These are phyloP conservation scores for Amesomyces nigricolor DNA, from an alignment of 2,329 filamentous ascomycete species.

Conservation along the genomic window DNA sequence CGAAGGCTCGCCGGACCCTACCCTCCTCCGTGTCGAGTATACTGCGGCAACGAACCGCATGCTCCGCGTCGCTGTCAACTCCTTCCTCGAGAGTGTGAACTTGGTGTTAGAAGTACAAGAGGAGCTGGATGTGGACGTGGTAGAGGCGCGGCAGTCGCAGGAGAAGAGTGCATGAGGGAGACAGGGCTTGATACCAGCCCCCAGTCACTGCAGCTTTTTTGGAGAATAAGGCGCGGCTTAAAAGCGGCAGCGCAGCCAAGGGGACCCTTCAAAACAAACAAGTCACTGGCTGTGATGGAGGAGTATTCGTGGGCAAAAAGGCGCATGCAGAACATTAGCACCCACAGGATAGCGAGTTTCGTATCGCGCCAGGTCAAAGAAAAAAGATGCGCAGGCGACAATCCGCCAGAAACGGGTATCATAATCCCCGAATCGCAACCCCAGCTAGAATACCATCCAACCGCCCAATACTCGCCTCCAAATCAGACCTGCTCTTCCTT, in stretches of 20 bases:
- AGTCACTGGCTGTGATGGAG: no score
- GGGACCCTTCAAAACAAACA: no score
- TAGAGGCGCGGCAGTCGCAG: conserved; percentile 38
- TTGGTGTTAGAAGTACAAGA: conserved; percentile 86
- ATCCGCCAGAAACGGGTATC: neutral
- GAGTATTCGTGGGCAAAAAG: neutral
- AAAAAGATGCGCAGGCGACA: no score
- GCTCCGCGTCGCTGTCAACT: conserved; percentile 92
- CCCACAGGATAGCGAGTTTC: neutral
- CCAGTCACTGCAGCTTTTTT: no score
- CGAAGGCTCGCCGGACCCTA: conserved; percentile 27
- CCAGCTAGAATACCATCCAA: neutral
- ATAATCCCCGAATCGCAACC: neutral
- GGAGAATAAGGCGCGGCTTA: neutral
- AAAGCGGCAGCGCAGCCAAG: neutral
- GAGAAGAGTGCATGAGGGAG: conserved; percentile 8
- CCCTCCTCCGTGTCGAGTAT: conserved; percentile 68
- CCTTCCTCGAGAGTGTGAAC: conserved; percentile 85
- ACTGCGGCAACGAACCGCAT: conserved; percentile 89
- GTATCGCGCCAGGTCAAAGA: neutral
- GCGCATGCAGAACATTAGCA: neutral
- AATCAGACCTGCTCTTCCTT: conserved; percentile 32
- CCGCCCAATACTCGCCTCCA: neutral
- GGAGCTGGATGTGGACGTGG: conserved; percentile 78
- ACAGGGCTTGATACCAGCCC: neutral